Conservation (phyloP, 257 asterid genomes). For the Mentha longifolia region DNA sequence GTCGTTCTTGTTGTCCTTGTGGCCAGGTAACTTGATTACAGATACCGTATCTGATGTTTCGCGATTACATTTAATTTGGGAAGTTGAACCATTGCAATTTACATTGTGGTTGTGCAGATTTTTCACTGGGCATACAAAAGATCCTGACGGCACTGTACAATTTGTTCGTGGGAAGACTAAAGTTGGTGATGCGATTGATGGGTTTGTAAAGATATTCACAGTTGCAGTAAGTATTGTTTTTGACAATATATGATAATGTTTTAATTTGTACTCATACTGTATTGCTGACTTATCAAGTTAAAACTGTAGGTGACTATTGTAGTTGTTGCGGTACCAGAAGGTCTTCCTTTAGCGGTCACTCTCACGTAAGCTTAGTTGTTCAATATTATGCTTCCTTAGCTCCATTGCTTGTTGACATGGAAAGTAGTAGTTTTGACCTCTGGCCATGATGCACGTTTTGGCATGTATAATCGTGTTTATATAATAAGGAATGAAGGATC, state of each 20-base stretch:
- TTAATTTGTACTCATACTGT: constrained; percentile 24
- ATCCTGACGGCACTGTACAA: constrained; percentile 62
- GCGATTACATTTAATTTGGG: constrained; percentile 8
- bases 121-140: constrained; percentile 71
- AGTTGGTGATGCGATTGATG: constrained; percentile 71
- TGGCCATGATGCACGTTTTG: neutral
- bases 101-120: constrained; percentile 50
- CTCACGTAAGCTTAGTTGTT: constrained; percentile 67
- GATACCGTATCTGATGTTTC: neutral
- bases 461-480: neutral
- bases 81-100: constrained; percentile 5
- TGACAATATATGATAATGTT: constrained; percentile 5
- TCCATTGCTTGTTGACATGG: neutral
- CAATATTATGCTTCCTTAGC: neutral
- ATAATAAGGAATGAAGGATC: neutral
- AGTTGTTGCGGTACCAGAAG: constrained; percentile 98
- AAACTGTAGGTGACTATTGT: constrained; percentile 81
- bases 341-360: constrained; percentile 96
- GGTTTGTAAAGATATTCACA: constrained; percentile 79
- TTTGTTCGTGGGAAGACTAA: constrained; percentile 71
- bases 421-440: neutral
- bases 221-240: constrained; percentile 72
- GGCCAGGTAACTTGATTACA: constrained; percentile 50
- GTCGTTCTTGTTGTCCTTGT: constrained; percentile 73
- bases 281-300: constrained; percentile 19